Evolutionary conservation across 495 filamentous ascomycete genomes (phyloP).

Genomic region (Aspergillus nidulans): DNA sequence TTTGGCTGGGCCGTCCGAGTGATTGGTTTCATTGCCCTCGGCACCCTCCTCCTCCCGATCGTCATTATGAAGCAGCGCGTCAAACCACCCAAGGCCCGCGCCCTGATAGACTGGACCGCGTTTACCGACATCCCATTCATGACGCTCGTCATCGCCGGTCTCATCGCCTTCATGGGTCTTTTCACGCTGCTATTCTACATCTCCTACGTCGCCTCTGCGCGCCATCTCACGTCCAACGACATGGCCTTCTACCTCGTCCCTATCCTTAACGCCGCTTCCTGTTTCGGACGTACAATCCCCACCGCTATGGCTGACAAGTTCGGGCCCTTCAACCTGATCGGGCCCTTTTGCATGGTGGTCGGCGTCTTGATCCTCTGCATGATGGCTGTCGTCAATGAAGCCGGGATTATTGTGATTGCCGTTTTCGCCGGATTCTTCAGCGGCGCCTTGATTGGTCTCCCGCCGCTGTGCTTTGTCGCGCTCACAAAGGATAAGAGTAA

Average conservation of each 20-base stretch:
- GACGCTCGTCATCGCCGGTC: conserved; percentile 25
- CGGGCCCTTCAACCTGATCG: conserved; percentile 70
- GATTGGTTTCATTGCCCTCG: conserved; percentile 34
- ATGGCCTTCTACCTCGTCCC: conserved; percentile 32
- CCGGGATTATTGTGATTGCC: conserved; percentile 28
- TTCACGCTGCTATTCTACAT: conserved; percentile 13
- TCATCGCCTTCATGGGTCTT: conserved; percentile 2
- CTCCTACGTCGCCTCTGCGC: neutral
- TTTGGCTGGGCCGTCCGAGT: conserved; percentile 52
- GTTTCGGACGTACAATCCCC: conserved; percentile 68
- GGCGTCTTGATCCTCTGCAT: conserved; percentile 61
- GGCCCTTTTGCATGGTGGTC: conserved; percentile 55
- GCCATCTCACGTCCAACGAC: neutral
- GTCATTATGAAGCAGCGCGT: conserved; percentile 24
- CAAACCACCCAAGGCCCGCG: neutral
- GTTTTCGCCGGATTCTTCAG: conserved; percentile 35
- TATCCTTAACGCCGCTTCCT: conserved; percentile 26
- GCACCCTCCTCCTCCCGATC: conserved; percentile 36
- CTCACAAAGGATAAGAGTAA: conserved; percentile 8
- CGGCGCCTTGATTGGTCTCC: conserved; percentile 28
- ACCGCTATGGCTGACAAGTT: conserved; percentile 66
- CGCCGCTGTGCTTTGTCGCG: conserved; percentile 31
- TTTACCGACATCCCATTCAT: conserved; percentile 30
- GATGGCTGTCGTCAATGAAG: conserved; percentile 50
- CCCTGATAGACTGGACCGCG: conserved; percentile 24